Evolutionary conservation across 2,329 filamentous ascomycete species (phyloP).

Genomic region (Hyphodiscus sp.): DNA sequence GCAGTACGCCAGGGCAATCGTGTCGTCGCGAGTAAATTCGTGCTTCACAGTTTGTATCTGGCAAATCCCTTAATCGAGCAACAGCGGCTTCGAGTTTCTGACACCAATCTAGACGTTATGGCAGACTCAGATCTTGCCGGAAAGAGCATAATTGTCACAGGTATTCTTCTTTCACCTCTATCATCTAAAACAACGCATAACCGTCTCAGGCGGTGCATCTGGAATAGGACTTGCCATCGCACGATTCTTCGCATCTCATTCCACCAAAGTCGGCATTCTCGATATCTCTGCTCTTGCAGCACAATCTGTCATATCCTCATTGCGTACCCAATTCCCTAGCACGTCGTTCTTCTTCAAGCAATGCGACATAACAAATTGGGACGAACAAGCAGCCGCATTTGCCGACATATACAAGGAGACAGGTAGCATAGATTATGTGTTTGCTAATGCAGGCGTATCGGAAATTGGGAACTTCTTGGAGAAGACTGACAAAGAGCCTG

Average conservation of each 20-base stretch:
- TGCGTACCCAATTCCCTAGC: constrained; percentile 9
- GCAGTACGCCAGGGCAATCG: too few species aligned
- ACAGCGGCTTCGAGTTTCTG: too few species aligned
- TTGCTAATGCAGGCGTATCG: constrained; percentile 26
- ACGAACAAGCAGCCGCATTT: constrained; percentile 22
- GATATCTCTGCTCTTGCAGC: constrained; percentile 15
- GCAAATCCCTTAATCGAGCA: too few species aligned
- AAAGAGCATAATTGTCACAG: constrained; percentile 16
- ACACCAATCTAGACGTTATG: constrained; percentile 1
- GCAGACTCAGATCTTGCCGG: constrained; percentile 8
- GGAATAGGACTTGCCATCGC: constrained; percentile 71
- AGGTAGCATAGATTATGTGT: constrained; percentile 25
- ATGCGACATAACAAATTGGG: constrained; percentile 24
- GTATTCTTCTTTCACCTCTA: constrained; percentile 1
- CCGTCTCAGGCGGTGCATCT: constrained; percentile 64
- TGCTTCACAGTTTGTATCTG: too few species aligned
- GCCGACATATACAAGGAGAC: constrained; percentile 15
- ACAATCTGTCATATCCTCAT: constrained; percentile 10
- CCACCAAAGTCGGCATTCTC: constrained; percentile 13
- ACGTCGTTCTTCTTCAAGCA: constrained; percentile 17
- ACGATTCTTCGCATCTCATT: constrained; percentile 31
- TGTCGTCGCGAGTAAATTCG: too few species aligned
- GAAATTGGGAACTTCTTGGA: constrained; percentile 15
- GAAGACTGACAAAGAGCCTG: constrained; percentile 7
- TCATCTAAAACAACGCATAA: neutral